Evolutionary conservation across 2,329 filamentous ascomycete genomes (phyloP).

Genomic region (Ceratocystis colombiana): DNA sequence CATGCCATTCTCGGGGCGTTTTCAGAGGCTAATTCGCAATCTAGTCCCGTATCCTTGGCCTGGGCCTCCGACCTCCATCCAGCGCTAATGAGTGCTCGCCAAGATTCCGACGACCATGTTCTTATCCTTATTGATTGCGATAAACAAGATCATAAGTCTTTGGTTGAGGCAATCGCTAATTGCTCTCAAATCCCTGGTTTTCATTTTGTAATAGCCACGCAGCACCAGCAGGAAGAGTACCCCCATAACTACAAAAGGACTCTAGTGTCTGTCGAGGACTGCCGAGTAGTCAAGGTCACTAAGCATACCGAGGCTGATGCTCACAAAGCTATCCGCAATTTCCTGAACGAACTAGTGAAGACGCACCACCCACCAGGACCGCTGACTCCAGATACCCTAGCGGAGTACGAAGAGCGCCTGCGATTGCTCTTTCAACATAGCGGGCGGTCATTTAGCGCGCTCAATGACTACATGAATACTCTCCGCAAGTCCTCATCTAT

Average conservation of each 20-base stretch:
- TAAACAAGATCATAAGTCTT: background rate
- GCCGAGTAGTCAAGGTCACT: background rate
- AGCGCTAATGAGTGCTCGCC: background rate
- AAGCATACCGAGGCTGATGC: slow-evolving; percentile 1
- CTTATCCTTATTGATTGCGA: background rate
- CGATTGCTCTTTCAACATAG: background rate
- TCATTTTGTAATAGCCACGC: background rate
- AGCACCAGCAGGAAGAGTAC: background rate
- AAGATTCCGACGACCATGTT: background rate
- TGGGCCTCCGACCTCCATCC: background rate
- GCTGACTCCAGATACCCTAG: background rate
- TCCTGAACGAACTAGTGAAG: background rate
- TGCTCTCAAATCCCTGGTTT: background rate
- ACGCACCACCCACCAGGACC: background rate
- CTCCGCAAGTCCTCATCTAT: background rate
- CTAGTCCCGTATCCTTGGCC: background rate
- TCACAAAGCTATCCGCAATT: background rate
- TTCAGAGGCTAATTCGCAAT: background rate
- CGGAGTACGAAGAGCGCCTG: slow-evolving; percentile 3
- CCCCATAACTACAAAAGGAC: no score
- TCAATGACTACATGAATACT: slow-evolving; percentile 5
- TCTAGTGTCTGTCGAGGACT: no score
- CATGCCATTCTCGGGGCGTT: background rate
- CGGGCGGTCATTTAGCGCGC: slow-evolving; percentile 7
- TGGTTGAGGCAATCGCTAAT: background rate